Conservation (phyloP, 495 filamentous ascomycete species). For the Penicillium longicatenatum region DNA sequence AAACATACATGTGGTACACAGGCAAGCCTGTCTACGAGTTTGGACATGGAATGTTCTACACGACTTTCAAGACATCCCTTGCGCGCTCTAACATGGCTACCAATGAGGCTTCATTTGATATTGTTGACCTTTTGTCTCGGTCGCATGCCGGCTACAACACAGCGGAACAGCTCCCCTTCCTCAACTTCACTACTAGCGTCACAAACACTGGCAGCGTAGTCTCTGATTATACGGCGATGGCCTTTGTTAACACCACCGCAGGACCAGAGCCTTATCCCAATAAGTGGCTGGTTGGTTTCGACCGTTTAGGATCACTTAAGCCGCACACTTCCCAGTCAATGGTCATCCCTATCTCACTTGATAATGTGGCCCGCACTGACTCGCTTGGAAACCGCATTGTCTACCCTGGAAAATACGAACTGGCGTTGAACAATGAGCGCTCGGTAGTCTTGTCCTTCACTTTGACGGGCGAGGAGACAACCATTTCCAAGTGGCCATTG, state of each 20-base stretch:
- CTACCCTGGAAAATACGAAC: slow-evolving; percentile 65
- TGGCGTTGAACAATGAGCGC: slow-evolving; percentile 56
- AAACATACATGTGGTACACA: slow-evolving; percentile 66
- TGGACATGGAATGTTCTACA: slow-evolving; percentile 58
- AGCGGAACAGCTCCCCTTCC: slow-evolving; percentile 42
- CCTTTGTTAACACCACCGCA: slow-evolving; percentile 53
- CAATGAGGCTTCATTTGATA: slow-evolving; percentile 25
- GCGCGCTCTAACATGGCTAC: slow-evolving; percentile 5
- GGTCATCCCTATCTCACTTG: slow-evolving; percentile 55
- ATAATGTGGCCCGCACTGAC: slow-evolving; percentile 59
- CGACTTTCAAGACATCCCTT: slow-evolving; percentile 44
- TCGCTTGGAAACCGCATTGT: slow-evolving; percentile 59
- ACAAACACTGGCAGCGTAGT: slow-evolving; percentile 54
- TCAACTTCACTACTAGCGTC: slow-evolving; percentile 45
- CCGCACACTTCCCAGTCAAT: slow-evolving; percentile 38
- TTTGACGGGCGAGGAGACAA: slow-evolving; percentile 33
- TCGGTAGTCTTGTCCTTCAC: slow-evolving; percentile 30
- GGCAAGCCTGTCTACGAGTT: slow-evolving; percentile 55
- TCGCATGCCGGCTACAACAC: slow-evolving; percentile 29
- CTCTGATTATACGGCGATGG: slow-evolving; percentile 63
- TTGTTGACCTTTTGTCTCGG: slow-evolving; percentile 28
- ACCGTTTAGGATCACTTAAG: slow-evolving; percentile 49
- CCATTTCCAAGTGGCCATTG: slow-evolving; percentile 36
- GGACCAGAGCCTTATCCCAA: slow-evolving; percentile 64
- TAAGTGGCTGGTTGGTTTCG: slow-evolving; percentile 64